Evolutionary conservation across 352 stramenopile species (phyloP).

Genomic region (Globisporangium spiculum): DNA sequence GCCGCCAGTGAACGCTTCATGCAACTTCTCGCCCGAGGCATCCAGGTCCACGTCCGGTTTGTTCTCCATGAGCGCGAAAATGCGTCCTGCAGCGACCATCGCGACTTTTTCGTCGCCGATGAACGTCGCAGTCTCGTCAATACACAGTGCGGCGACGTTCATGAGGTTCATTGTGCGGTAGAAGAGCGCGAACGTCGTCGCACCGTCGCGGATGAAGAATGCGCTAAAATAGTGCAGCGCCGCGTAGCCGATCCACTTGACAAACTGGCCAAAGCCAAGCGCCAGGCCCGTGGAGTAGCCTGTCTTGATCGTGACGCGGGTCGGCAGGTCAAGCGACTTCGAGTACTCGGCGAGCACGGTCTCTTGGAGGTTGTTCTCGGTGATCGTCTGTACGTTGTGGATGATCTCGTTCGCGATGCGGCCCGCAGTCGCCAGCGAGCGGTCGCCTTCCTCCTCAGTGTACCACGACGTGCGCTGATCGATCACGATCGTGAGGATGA

Average conservation of each 20-base stretch:
- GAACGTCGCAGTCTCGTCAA: constrained; percentile 23
- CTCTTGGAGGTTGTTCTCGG: constrained; percentile 18
- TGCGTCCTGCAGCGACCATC: constrained; percentile 16
- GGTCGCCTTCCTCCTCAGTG: constrained; percentile 20
- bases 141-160: constrained; percentile 23
- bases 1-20: background rate
- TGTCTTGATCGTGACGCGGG: constrained; percentile 12
- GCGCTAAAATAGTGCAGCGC: constrained; percentile 13
- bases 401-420: constrained; percentile 25
- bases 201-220: constrained; percentile 7
- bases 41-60: constrained; percentile 21
- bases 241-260: constrained; percentile 13
- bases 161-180: constrained; percentile 19
- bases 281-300: constrained; percentile 8
- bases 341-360: constrained; percentile 8
- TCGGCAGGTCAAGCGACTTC: constrained; percentile 11
- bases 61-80: constrained; percentile 21
- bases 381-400: constrained; percentile 28
- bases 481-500: constrained; percentile 4
- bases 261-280: constrained; percentile 9
- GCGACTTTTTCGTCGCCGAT: constrained; percentile 22
- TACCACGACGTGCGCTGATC: constrained; percentile 12
- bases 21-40: background rate
- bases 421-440: constrained; percentile 17
- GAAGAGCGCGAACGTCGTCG: constrained; percentile 8